A percentile compares a stretch with the other conserved stretches of the same genome.
Conservation (phyloP, 345 rosid species). For the Euphorbia lathyris region DNA sequence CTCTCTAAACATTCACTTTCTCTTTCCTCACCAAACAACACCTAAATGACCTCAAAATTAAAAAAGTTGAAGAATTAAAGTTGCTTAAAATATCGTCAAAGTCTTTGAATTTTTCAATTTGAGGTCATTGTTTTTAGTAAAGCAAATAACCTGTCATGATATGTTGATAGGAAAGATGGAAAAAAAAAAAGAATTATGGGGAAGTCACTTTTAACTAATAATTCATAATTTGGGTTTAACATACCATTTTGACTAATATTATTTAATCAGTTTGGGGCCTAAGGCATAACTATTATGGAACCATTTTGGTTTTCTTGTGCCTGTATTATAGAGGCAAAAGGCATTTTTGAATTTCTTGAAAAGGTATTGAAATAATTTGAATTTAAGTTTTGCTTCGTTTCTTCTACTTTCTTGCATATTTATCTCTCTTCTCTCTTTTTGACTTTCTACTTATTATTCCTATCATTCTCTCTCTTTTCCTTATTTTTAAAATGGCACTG, state of each 20-base stretch:
- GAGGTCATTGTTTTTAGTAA: too few species aligned
- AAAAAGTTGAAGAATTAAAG: too few species aligned
- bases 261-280: background rate
- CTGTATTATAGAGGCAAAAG: too few species aligned
- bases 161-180: background rate
- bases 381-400: background rate
- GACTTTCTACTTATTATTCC: background rate
- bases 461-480: background rate
- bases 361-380: background rate
- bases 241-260: background rate
- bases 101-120: too few species aligned
- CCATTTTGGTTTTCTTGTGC: background rate
- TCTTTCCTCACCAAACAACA: too few species aligned
- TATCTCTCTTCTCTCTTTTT: background rate
- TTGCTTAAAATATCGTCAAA: too few species aligned
- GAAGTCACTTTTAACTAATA: background rate
- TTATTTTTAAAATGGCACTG: background rate
- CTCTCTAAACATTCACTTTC: too few species aligned
- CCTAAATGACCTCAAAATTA: too few species aligned
- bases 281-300: background rate
- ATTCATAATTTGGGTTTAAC: background rate
- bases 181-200: too few species aligned
- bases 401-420: background rate
- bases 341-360: background rate
- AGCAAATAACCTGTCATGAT: background rate